phyloP scores from a whole-genome alignment of 306 rosid genomes.

The Neltuma alba region DNA sequence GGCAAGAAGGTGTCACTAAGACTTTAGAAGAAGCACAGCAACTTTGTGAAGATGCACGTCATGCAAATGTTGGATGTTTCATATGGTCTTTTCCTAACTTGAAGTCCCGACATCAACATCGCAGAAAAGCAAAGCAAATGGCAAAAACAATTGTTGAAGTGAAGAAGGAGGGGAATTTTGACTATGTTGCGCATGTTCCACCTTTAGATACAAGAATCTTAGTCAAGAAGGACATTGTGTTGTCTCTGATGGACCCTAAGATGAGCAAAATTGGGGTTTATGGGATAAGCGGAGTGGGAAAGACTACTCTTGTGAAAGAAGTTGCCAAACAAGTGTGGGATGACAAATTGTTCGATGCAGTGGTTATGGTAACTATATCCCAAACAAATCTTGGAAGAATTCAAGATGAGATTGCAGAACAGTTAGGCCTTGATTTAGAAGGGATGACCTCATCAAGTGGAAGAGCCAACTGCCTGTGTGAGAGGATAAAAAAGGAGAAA shows the following conservation, averaged over 20 bases:
- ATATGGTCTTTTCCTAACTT: slow-evolving; percentile 16
- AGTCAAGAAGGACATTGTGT: not conserved
- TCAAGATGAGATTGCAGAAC: not conserved
- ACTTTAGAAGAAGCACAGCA: not conserved
- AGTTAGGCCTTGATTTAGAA: not conserved
- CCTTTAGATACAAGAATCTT: too few relatives aligned
- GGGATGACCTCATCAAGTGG: not conserved
- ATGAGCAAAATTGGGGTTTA: too few relatives aligned
- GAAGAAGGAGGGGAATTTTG: not conserved
- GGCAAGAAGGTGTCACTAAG: not conserved
- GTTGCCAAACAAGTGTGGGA: not conserved
- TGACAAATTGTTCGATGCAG: not conserved
- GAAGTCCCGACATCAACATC: not conserved
- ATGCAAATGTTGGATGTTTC: not conserved
- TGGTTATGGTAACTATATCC: not conserved
- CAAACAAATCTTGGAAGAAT: not conserved
- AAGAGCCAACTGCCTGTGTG: too few relatives aligned
- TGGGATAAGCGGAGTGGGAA: not conserved
- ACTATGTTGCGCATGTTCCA: too few relatives aligned
- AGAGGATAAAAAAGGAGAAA: not conserved
- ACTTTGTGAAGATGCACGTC: not conserved
- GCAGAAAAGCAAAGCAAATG: slow-evolving; percentile 28
- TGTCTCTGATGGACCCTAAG: rapidly evolving
- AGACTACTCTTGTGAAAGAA: not conserved
- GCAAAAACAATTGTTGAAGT: not conserved